These are phyloP conservation scores for Cystobasidium onofrii DNA, from an alignment of 768 basidiomycete species.

Conservation along the genomic window DNA sequence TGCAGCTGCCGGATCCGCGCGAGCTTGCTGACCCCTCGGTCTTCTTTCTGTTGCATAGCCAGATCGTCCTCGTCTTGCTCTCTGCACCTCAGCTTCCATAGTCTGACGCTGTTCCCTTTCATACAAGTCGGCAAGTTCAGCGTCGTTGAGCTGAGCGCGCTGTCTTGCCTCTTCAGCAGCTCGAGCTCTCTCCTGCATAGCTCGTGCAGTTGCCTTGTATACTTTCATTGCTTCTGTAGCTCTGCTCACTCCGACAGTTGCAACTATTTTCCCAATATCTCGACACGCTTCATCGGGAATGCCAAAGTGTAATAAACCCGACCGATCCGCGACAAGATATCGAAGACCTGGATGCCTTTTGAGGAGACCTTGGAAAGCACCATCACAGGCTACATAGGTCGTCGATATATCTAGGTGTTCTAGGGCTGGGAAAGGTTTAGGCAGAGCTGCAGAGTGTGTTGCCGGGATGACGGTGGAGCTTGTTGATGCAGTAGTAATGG, in stretches of 20 bases:
- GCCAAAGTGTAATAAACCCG: conserved; percentile 54
- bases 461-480: conserved; percentile 15
- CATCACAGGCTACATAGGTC: conserved; percentile 51
- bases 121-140: not conserved
- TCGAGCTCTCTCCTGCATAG: not conserved
- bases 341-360: conserved; percentile 53
- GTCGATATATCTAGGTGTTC: conserved; percentile 65
- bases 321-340: conserved; percentile 66
- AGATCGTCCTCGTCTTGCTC: not conserved
- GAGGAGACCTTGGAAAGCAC: conserved; percentile 54
- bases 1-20: conserved; percentile 13
- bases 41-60: conserved; percentile 12
- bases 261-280: conserved; percentile 11
- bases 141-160: not conserved
- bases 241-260: conserved; percentile 24
- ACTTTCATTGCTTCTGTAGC: conserved; percentile 36
- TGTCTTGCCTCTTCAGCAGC: not conserved
- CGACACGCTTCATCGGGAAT: conserved; percentile 30
- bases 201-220: conserved; percentile 16
- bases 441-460: conserved; percentile 29
- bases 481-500: conserved; percentile 45
- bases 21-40: not conserved
- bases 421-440: conserved; percentile 50
- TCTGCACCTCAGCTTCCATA: conserved; percentile 30
- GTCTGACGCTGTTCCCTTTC: not conserved